A percentile compares a stretch with the other conserved stretches of the same genome.
These are phyloP conservation scores for Pigoraptor vietnamica DNA, from an alignment of 78 protist species.

Conservation along the genomic window DNA sequence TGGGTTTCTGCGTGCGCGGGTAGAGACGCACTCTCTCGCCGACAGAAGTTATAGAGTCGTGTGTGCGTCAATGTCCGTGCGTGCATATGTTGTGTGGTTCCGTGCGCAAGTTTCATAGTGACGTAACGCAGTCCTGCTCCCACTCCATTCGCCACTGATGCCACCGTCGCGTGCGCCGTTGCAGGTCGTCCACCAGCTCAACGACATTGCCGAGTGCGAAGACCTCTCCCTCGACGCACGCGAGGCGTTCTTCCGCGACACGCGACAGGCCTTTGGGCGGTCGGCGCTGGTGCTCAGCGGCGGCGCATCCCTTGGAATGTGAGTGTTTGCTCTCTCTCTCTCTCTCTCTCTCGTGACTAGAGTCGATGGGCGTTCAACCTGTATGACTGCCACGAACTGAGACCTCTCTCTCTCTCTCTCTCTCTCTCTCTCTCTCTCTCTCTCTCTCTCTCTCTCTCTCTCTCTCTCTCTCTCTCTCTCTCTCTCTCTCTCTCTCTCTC, in stretches of 20 bases:
- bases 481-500: not conserved
- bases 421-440: not conserved
- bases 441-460: not conserved
- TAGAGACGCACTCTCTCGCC: no score
- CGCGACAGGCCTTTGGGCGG: conserved; percentile 58
- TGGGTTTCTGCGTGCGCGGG: no score
- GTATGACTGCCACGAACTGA: not conserved
- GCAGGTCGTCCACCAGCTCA: no score
- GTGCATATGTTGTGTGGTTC: no score
- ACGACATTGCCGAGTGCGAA: not conserved
- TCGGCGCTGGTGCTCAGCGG: conserved; percentile 64
- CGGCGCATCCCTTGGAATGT: conserved; percentile 45
- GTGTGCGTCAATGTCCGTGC: no score
- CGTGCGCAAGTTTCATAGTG: no score
- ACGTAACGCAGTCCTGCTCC: no score
- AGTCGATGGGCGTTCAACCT: not conserved
- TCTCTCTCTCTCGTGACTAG: not conserved
- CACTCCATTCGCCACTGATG: no score
- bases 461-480: not conserved
- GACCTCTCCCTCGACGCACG: not conserved
- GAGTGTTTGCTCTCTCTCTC: not conserved
- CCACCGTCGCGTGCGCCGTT: no score
- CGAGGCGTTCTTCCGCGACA: conserved; percentile 8
- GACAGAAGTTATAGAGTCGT: no score
- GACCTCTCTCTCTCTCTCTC: not conserved